Conservation (phyloP, 441 rosid genomes). For the Capsella rubella region DNA sequence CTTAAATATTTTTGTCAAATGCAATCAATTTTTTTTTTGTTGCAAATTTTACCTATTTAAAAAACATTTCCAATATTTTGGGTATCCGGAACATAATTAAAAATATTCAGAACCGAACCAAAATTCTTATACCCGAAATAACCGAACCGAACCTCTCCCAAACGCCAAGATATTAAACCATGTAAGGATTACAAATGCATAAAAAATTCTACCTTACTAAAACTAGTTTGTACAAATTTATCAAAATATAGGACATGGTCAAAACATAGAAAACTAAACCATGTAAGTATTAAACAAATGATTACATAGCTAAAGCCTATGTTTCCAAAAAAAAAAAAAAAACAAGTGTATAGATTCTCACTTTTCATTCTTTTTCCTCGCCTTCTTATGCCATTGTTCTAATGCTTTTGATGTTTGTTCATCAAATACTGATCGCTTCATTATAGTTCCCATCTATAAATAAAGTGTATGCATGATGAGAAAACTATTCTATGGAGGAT, state of each 20-base stretch:
- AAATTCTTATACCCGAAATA: too few relatives aligned
- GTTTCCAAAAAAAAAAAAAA: background rate
- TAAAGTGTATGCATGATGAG: background rate
- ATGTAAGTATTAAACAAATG: background rate
- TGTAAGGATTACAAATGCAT: background rate
- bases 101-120: too few relatives aligned
- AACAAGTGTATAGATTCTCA: background rate
- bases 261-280: background rate
- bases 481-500: background rate
- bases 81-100: too few relatives aligned
- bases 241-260: background rate
- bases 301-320: conserved; percentile 6
- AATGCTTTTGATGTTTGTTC: conserved; percentile 88
- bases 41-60: too few relatives aligned
- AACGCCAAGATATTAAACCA: background rate
- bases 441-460: conserved; percentile 92
- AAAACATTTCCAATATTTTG: too few relatives aligned
- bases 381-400: conserved; percentile 83
- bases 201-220: background rate
- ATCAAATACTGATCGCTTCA: conserved; percentile 93
- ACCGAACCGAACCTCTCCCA: too few relatives aligned
- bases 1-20: too few relatives aligned
- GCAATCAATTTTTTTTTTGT: too few relatives aligned
- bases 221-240: background rate
- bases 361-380: conserved; percentile 58